These are phyloP conservation scores for Colletotrichum coccodes DNA, from an alignment of 2,329 filamentous ascomycete species.

Conservation along the genomic window DNA sequence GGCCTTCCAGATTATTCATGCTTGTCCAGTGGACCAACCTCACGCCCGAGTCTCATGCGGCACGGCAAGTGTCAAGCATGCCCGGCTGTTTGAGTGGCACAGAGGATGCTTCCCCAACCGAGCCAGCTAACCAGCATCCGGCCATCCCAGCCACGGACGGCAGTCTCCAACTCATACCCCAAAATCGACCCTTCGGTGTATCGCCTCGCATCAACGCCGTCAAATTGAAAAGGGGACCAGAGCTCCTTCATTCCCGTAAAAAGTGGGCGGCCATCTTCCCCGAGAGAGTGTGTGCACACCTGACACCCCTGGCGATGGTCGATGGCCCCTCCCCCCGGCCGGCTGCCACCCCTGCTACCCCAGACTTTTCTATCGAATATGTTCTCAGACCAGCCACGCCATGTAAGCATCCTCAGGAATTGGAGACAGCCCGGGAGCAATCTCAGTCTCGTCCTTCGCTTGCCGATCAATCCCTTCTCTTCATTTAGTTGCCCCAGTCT, in stretches of 20 bases:
- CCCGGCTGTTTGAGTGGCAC: not conserved
- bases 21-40: constrained; percentile 2
- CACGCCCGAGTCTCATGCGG: constrained; percentile 14
- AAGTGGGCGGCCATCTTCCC: constrained; percentile 14
- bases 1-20: constrained; percentile 1
- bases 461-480: constrained; percentile 10
- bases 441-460: constrained; percentile 5
- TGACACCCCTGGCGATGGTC: constrained; percentile 27
- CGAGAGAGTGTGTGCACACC: constrained; percentile 19
- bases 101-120: constrained; percentile 13
- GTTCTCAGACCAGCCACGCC: constrained; percentile 27
- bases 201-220: not conserved
- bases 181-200: not conserved
- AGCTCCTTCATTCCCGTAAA: constrained; percentile 2
- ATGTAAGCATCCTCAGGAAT: constrained; percentile 30
- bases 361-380: constrained; percentile 27
- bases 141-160: not conserved
- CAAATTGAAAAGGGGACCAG: not conserved
- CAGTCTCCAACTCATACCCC: constrained; percentile 28
- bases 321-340: not conserved
- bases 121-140: not conserved
- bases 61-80: constrained; percentile 5
- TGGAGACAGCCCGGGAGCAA: constrained; percentile 19
- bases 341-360: constrained; percentile 30
- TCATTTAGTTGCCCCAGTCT: constrained; percentile 3